A percentile compares a stretch with the other conserved stretches of the same genome.
These are phyloP conservation scores for Nicotiana attenuata DNA, from an alignment of 257 asterid genomes.

Conservation along the genomic window DNA sequence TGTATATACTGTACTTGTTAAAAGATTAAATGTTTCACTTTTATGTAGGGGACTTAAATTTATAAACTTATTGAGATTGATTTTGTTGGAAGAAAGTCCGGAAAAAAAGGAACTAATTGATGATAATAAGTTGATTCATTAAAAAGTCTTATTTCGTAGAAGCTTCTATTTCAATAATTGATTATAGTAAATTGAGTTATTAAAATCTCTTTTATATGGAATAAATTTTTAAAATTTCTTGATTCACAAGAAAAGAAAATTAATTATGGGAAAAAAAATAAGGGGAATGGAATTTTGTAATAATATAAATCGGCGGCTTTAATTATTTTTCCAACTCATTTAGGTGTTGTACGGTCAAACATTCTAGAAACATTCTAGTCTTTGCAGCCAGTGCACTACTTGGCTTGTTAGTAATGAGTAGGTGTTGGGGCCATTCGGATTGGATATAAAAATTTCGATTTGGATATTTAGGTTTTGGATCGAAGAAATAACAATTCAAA, in stretches of 20 bases:
- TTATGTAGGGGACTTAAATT: neutral
- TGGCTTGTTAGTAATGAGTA: too few relatives aligned
- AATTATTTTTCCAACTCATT: neutral
- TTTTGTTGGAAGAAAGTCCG: neutral
- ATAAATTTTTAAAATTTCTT: neutral
- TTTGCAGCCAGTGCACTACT: neutral
- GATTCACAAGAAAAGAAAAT: neutral
- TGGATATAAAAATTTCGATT: too few relatives aligned
- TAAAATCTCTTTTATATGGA: neutral
- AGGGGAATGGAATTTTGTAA: neutral
- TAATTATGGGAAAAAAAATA: neutral
- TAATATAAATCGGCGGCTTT: neutral
- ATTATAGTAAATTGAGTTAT: too few relatives aligned
- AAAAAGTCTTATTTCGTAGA: neutral
- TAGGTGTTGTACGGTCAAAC: neutral
- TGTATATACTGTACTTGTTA: neutral
- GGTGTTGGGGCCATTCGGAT: fast-evolving
- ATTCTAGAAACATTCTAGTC: neutral
- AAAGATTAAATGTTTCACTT: neutral
- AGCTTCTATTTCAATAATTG: neutral
- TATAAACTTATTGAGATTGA: neutral
- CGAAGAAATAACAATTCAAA: too few relatives aligned
- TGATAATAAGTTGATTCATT: neutral
- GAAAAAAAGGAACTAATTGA: neutral
- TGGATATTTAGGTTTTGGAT: too few relatives aligned